Evolutionary conservation across 169 alveolate species (phyloP).

Genomic region (Plasmodium knowlesi): DNA sequence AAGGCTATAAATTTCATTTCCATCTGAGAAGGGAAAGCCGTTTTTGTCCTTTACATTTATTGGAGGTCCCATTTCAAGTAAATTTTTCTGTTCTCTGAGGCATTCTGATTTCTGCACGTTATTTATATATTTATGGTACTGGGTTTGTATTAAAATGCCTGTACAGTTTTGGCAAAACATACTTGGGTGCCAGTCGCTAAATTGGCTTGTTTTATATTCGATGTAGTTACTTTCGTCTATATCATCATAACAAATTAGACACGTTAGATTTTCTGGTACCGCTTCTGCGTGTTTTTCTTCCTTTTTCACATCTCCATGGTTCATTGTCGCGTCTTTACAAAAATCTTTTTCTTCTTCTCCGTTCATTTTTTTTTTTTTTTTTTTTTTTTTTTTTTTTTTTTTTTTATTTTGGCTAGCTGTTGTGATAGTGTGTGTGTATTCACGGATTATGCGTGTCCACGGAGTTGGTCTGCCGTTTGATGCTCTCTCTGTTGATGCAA

Average conservation of each 20-base stretch:
- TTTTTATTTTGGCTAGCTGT: not conserved
- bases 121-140: constrained; percentile 83
- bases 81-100: constrained; percentile 79
- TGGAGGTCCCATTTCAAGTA: constrained; percentile 86
- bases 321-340: not conserved
- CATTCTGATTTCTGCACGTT: constrained; percentile 82
- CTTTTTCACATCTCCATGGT: constrained; percentile 1
- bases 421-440: not conserved
- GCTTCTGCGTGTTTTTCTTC: constrained; percentile 23
- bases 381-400: not conserved
- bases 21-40: constrained; percentile 85
- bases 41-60: constrained; percentile 82
- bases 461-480: not conserved
- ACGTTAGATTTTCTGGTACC: constrained; percentile 55
- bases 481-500: not conserved
- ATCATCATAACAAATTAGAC: constrained; percentile 81
- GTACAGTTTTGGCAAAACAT: constrained; percentile 79
- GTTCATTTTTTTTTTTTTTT: constrained; percentile 1
- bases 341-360: not conserved
- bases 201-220: constrained; percentile 73
- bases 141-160: constrained; percentile 76
- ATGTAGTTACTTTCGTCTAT: constrained; percentile 77
- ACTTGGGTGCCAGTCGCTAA: constrained; percentile 78
- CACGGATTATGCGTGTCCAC: not conserved
- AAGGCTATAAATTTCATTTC: constrained; percentile 80